Conservation (phyloP, 257 asterid genomes). For the Solanum megistacrolobum region DNA sequence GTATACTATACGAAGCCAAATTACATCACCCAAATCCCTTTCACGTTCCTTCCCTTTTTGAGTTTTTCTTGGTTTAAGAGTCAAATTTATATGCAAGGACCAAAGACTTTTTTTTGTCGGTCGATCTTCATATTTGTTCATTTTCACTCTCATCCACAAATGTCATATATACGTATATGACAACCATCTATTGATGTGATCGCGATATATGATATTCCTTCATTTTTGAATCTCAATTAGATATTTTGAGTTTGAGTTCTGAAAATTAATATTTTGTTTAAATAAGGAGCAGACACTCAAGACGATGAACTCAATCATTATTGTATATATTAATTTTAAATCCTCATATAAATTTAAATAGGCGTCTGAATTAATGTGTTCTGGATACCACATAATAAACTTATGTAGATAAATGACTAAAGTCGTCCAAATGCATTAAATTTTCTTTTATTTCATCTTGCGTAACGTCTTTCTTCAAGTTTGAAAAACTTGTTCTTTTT, state of each 20-base stretch:
- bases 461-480: neutral
- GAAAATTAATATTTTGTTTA: too few species aligned
- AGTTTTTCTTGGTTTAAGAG: neutral
- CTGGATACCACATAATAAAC: neutral
- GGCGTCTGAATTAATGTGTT: neutral
- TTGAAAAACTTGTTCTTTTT: neutral
- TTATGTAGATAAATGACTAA: neutral
- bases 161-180: neutral
- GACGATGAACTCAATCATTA: neutral
- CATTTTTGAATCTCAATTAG: too few species aligned
- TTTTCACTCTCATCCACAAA: neutral
- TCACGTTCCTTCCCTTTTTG: neutral
- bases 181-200: neutral
- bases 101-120: conserved; percentile 39
- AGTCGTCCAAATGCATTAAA: neutral
- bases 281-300: too few species aligned
- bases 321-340: neutral
- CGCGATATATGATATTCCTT: too few species aligned
- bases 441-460: neutral
- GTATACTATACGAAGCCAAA: neutral
- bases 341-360: neutral
- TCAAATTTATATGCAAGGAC: conserved; percentile 6
- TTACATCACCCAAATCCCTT: neutral
- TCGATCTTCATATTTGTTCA: neutral
- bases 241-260: too few species aligned